Percentiles rank a stretch among this genome's conserved stretches.
Evolutionary conservation across 2,329 filamentous ascomycete species (phyloP).

Genomic region (Grosmannia clavigera): DNA sequence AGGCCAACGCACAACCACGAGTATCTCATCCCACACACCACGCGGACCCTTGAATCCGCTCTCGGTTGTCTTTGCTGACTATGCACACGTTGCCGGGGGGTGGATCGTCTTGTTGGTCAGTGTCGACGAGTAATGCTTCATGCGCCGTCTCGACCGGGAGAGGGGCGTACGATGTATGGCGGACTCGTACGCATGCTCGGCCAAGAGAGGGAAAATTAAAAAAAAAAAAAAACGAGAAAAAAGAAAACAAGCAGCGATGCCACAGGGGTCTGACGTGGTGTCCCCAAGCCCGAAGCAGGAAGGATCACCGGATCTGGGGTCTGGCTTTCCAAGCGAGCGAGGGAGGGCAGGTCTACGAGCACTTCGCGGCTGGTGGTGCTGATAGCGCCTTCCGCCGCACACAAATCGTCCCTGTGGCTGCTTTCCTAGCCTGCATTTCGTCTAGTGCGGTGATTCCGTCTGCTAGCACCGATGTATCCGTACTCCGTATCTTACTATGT

Average conservation of each 20-base stretch:
- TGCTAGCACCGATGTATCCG: constrained; percentile 4
- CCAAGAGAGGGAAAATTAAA: too few relatives aligned
- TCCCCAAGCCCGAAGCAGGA: neutral
- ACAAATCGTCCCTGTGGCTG: neutral
- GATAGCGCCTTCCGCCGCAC: neutral
- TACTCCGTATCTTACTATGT: constrained; percentile 1
- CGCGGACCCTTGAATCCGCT: too few relatives aligned
- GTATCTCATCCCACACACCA: neutral
- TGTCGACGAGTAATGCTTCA: too few relatives aligned
- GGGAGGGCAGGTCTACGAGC: neutral
- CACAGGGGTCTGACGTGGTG: neutral
- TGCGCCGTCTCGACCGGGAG: too few relatives aligned
- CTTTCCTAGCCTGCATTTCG: neutral
- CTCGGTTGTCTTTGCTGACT: too few relatives aligned
- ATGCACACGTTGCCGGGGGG: too few relatives aligned
- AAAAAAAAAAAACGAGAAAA: too few relatives aligned
- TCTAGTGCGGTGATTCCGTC: neutral
- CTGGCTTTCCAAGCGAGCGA: neutral
- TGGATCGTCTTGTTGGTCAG: too few relatives aligned
- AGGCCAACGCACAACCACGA: neutral
- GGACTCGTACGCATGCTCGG: too few relatives aligned
- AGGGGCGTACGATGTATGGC: too few relatives aligned
- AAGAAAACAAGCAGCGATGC: neutral
- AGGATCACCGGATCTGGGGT: neutral
- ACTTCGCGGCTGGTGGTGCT: neutral